These are phyloP conservation scores for Candolleomyces eurysporus DNA, from an alignment of 768 basidiomycete genomes.

Conservation along the genomic window DNA sequence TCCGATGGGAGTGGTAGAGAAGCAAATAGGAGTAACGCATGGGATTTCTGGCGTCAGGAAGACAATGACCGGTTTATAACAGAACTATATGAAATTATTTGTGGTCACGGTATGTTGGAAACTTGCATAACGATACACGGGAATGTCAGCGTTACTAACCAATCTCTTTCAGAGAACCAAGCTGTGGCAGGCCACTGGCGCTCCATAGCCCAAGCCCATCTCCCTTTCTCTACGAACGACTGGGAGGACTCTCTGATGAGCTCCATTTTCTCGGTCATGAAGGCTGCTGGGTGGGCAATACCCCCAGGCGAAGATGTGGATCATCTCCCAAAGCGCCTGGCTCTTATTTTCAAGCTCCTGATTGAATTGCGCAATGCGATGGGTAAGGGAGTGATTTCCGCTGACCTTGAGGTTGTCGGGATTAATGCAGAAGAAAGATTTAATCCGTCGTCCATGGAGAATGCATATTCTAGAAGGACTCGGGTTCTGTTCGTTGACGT, in stretches of 20 bases:
- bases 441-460: slow-evolving; percentile 18
- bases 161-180: slow-evolving; percentile 33
- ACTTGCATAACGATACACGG: slow-evolving; percentile 26
- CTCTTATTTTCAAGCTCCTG: slow-evolving; percentile 23
- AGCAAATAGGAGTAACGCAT: slow-evolving; percentile 4
- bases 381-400: slow-evolving; percentile 20
- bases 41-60: slow-evolving; percentile 15
- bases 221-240: slow-evolving; percentile 12
- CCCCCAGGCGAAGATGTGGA: slow-evolving; percentile 6
- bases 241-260: background rate
- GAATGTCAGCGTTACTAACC: slow-evolving; percentile 28
- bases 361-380: slow-evolving; percentile 23
- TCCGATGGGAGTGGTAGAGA: background rate
- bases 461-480: slow-evolving; percentile 17
- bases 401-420: slow-evolving; percentile 17
- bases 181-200: slow-evolving; percentile 43
- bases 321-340: slow-evolving; percentile 20
- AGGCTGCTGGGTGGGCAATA: background rate
- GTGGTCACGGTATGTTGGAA: slow-evolving; percentile 32
- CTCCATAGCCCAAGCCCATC: slow-evolving; percentile 29
- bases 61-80: slow-evolving; percentile 20
- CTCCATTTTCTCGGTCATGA: background rate
- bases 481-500: background rate
- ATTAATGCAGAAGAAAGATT: slow-evolving; percentile 10
- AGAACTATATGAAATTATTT: slow-evolving; percentile 29